A percentile compares a stretch with the other conserved stretches of the same genome.
phyloP scores from a whole-genome alignment of 2,329 filamentous ascomycete species.

The Madurella fahalii region DNA sequence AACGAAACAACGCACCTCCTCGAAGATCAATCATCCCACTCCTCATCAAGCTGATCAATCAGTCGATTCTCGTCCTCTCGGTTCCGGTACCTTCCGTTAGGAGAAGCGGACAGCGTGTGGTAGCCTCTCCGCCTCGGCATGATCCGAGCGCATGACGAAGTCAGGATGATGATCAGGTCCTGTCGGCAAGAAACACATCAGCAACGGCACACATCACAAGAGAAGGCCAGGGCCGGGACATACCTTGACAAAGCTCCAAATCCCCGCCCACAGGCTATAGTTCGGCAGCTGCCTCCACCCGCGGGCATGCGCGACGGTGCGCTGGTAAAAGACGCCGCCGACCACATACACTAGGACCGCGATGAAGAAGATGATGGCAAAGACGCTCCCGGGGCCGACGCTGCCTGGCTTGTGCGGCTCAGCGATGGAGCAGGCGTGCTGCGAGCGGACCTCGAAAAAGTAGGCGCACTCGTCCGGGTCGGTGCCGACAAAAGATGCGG shows the following conservation, averaged over 20 bases:
- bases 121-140: constrained; percentile 65
- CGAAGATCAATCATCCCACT: constrained; percentile 71
- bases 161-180: constrained; percentile 64
- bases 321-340: constrained; percentile 92
- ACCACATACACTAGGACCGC: constrained; percentile 84
- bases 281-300: constrained; percentile 96
- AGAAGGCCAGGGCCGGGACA: background rate
- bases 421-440: constrained; percentile 68
- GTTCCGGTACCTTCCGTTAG: constrained; percentile 45
- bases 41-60: constrained; percentile 94
- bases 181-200: constrained; percentile 26
- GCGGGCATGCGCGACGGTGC: constrained; percentile 87
- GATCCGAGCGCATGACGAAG: constrained; percentile 65
- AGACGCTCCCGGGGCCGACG: constrained; percentile 69
- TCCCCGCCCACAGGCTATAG: constrained; percentile 85
- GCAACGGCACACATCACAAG: background rate
- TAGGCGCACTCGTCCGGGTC: constrained; percentile 91
- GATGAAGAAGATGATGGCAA: constrained; percentile 75
- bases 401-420: constrained; percentile 69
- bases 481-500: constrained; percentile 75
- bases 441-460: constrained; percentile 87
- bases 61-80: constrained; percentile 85
- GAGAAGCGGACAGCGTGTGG: constrained; percentile 55
- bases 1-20: background rate
- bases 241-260: constrained; percentile 81